Evolutionary conservation across 2,329 filamentous ascomycete species (phyloP), one percentile per base, ranked within the genome.

Genomic region (Aspergillus versicolor): DNA sequence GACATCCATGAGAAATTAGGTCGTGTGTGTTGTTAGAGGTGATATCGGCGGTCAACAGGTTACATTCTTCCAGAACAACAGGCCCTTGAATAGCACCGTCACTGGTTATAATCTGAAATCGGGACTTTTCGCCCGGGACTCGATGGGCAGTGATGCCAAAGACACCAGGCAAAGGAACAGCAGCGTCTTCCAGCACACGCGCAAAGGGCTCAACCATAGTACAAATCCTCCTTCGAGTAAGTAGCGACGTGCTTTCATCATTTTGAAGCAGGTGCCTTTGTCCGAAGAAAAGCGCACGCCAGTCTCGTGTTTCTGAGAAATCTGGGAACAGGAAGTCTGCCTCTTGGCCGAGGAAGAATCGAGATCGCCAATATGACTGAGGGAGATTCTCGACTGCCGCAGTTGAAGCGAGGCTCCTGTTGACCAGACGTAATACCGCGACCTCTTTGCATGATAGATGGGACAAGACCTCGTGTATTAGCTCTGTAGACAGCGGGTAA

Each of bases 361-460:
- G 48, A 34, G 21, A 48, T 32, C 56, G 52, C 62, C 62, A 64
- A 30, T 54, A 63, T 3, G 56, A 60, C 48, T 50, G 59, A 12
- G 62, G 59, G 2, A 61, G 59, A n/a, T 15, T 45, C 9, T 30
- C 11, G 3, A 30, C 13, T 2, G 21, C 52, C 4, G 43, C 15
- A 11, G 51, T 12, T n/a, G 34, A 2, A 34, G 51, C 37, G 12
- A 61, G 17, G 13, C 40, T 32, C 4, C 21, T 51, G 22, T 47
- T 52, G 30, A 51, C 50, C 2, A 51, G 52, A 43, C 49, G 50
- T 6, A 57, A 2, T 4, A 15, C 22, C 0, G 41, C 24, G 3
- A 61, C 3, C 5, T 58, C 46, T 11, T n/a, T 6, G 19, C 40
- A 44, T 1, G 56, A 34, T 17, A 63, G 12, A 30, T 58, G 56